Conservation (phyloP, 2,329 filamentous ascomycete species). For the Aspergillus thermomutatus region DNA sequence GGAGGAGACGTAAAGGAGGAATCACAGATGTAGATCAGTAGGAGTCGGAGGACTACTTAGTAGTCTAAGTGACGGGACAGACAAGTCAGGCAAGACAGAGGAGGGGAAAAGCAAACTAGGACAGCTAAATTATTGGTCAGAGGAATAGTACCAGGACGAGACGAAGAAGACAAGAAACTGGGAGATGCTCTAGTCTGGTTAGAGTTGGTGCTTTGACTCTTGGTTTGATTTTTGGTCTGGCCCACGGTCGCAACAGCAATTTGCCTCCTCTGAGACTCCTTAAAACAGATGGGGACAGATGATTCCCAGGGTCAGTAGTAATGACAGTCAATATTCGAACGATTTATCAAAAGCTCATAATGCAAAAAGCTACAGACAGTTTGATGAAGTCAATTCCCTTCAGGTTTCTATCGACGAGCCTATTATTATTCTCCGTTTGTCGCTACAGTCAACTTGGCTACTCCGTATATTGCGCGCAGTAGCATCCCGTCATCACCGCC, state of each 20-base stretch:
- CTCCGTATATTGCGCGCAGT: neutral
- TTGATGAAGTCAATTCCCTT: neutral
- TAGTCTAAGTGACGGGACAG: neutral
- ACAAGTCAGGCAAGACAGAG: neutral
- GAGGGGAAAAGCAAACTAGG: neutral
- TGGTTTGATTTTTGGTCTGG: neutral
- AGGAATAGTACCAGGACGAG: neutral
- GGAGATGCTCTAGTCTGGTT: neutral
- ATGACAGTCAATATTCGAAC: neutral
- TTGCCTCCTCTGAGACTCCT: neutral
- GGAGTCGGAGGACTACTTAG: neutral
- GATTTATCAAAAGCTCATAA: neutral
- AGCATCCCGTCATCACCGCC: neutral
- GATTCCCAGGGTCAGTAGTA: neutral
- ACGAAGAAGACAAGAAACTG: neutral
- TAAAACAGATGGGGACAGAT: neutral
- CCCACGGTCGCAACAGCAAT: neutral
- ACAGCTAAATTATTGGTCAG: neutral
- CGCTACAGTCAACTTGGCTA: neutral
- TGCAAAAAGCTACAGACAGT: neutral
- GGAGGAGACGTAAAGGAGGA: neutral
- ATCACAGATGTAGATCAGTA: neutral
- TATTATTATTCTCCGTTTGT: neutral
- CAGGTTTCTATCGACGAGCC: neutral
- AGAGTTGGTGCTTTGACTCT: neutral